phyloP scores from a whole-genome alignment of 2,329 filamentous ascomycete genomes.

The Coniochaeta pulveracea region DNA sequence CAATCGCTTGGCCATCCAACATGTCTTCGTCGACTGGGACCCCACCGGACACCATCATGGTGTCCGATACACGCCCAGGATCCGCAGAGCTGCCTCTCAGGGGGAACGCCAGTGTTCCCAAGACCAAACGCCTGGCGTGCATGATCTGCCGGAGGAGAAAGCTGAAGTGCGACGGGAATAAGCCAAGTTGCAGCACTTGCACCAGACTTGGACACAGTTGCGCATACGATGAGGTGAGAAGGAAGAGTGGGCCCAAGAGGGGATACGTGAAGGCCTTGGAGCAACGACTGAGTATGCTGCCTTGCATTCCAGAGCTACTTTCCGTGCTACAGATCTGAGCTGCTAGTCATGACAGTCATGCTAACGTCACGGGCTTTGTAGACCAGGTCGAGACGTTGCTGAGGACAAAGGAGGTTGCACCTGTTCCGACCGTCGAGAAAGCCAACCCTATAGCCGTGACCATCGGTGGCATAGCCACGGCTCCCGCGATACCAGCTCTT shows the following conservation, averaged over 20 bases:
- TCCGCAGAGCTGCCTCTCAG: slow-evolving; percentile 6
- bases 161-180: slow-evolving; percentile 74
- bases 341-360: background rate
- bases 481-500: slow-evolving; percentile 19
- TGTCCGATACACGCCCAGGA: slow-evolving; percentile 11
- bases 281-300: slow-evolving; percentile 68
- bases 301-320: background rate
- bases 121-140: slow-evolving; percentile 89
- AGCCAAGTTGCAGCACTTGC: slow-evolving; percentile 82
- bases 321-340: no score
- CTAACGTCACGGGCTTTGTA: slow-evolving; percentile 22
- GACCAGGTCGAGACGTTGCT: slow-evolving; percentile 89
- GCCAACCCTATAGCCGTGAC: slow-evolving; percentile 20
- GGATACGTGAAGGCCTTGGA: slow-evolving; percentile 93
- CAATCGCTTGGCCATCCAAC: background rate
- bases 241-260: slow-evolving; percentile 89
- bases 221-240: slow-evolving; percentile 82
- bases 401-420: slow-evolving; percentile 58
- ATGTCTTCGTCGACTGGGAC: slow-evolving; percentile 18
- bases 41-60: slow-evolving; percentile 17
- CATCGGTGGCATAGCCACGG: slow-evolving; percentile 17
- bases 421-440: slow-evolving; percentile 21
- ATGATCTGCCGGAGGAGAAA: slow-evolving; percentile 90
- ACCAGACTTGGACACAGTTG: slow-evolving; percentile 77
- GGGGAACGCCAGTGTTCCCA: slow-evolving; percentile 50